A percentile compares a stretch with the other conserved stretches of the same genome.
Conservation (phyloP, 495 filamentous ascomycete genomes). For the Zalerion maritima region DNA sequence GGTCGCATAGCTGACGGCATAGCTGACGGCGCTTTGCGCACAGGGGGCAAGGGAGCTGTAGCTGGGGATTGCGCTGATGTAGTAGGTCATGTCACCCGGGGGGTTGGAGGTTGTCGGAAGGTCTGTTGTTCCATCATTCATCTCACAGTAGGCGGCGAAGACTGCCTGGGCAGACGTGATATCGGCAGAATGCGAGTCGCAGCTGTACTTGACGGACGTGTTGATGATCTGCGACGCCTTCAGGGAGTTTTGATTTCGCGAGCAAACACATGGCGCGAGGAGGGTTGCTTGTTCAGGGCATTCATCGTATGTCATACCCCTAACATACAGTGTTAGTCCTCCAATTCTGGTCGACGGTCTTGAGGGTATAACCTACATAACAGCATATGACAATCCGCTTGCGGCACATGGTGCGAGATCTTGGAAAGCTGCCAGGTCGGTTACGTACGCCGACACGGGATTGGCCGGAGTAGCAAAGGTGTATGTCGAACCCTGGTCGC, state of each 20-base stretch:
- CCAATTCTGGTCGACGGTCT: neutral
- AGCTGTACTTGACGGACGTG: conserved; percentile 23
- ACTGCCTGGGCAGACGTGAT: conserved; percentile 30
- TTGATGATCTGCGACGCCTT: conserved; percentile 23
- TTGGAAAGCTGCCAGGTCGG: conserved; percentile 27
- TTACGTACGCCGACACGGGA: conserved; percentile 27
- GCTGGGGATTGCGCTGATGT: conserved; percentile 31
- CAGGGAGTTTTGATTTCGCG: conserved; percentile 30
- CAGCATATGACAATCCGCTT: conserved; percentile 21
- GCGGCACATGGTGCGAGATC: conserved; percentile 31
- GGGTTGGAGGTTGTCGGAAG: conserved; percentile 29
- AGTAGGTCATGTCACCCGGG: conserved; percentile 34
- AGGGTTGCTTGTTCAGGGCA: conserved; percentile 25
- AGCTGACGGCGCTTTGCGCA: conserved; percentile 25
- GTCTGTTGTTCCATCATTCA: conserved; percentile 27
- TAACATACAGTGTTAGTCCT: conserved; percentile 8
- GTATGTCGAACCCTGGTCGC: conserved; percentile 21
- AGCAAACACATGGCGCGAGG: conserved; percentile 32
- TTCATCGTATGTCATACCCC: conserved; percentile 17
- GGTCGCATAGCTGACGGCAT: conserved; percentile 19
- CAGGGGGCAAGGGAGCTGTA: conserved; percentile 29
- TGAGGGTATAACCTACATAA: conserved; percentile 16
- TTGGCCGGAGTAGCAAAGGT: conserved; percentile 23
- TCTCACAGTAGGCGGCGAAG: conserved; percentile 32
- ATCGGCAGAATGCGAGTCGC: conserved; percentile 24